These are phyloP conservation scores for Aspergillus asperescens DNA, from an alignment of 495 filamentous ascomycete species.

Conservation along the genomic window DNA sequence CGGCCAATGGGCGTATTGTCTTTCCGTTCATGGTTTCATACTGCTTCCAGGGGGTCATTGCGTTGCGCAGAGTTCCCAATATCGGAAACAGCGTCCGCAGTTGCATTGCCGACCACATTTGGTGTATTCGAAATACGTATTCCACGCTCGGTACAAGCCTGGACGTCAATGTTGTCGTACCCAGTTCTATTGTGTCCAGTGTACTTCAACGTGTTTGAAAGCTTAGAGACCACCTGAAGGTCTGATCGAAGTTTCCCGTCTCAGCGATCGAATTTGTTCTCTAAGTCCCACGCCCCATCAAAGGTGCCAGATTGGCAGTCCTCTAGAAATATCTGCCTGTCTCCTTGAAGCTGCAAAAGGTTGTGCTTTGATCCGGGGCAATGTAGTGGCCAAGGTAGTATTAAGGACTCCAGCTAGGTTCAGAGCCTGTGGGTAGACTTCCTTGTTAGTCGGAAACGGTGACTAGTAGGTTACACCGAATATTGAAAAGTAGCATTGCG, in stretches of 20 bases:
- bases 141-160: constrained; percentile 48
- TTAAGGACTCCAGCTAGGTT: too few species aligned
- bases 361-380: neutral
- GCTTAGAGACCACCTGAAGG: neutral
- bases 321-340: neutral
- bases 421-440: too few species aligned
- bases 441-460: too few species aligned
- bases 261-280: neutral
- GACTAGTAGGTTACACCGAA: too few species aligned
- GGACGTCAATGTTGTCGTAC: constrained; percentile 62
- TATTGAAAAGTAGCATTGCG: too few species aligned
- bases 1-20: constrained; percentile 37
- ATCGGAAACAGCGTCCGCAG: constrained; percentile 62
- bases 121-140: constrained; percentile 64
- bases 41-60: constrained; percentile 46
- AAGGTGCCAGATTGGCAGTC: neutral
- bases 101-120: constrained; percentile 60
- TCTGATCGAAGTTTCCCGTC: neutral
- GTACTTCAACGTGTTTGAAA: constrained; percentile 45
- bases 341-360: neutral
- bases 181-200: constrained; percentile 44
- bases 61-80: constrained; percentile 55
- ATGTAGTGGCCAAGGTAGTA: too few species aligned
- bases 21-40: constrained; percentile 45
- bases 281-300: neutral